Percentiles rank a stretch among this genome's conserved stretches.
phyloP scores from a whole-genome alignment of 2,329 filamentous ascomycete genomes.

The Neofusicoccum laricinum region DNA sequence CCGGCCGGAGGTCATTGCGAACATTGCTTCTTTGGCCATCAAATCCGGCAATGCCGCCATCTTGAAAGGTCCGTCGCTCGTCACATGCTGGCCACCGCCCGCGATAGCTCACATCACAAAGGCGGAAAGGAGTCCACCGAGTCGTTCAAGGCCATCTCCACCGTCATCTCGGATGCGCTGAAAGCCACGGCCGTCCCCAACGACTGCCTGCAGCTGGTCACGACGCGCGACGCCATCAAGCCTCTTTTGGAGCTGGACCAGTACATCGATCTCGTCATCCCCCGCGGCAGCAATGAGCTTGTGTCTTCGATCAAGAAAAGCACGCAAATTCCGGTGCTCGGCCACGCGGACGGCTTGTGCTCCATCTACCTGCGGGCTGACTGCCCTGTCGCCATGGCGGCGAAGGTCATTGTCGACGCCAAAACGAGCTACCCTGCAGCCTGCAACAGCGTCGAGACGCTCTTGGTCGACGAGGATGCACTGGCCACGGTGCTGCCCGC shows the following conservation, averaged over 20 bases:
- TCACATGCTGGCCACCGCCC: not conserved
- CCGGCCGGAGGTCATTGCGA: constrained; percentile 95
- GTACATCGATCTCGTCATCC: constrained; percentile 92
- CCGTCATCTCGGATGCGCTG: constrained; percentile 77
- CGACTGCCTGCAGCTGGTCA: constrained; percentile 87
- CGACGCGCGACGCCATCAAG: constrained; percentile 84
- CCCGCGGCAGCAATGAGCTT: constrained; percentile 84
- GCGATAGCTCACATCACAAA: constrained; percentile 28
- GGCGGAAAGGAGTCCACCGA: constrained; percentile 92
- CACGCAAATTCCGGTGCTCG: constrained; percentile 92
- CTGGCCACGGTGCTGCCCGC: constrained; percentile 65
- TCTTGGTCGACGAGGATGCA: constrained; percentile 75
- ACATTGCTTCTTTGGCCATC: constrained; percentile 91
- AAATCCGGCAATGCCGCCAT: constrained; percentile 98
- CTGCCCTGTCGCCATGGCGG: constrained; percentile 69
- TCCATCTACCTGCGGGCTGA: constrained; percentile 78
- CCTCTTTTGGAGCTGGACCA: constrained; percentile 82
- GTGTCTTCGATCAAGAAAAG: constrained; percentile 85
- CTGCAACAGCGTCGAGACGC: constrained; percentile 90
- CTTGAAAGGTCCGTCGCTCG: constrained; percentile 65
- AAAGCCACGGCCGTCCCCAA: constrained; percentile 72
- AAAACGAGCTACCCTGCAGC: constrained; percentile 94
- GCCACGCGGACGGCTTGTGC: constrained; percentile 93
- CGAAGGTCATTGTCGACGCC: constrained; percentile 78
- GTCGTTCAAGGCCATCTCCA: constrained; percentile 90